Evolutionary conservation across 495 filamentous ascomycete species (phyloP), one percentile per base, ranked within the genome.

Genomic region (Neurospora sp.): DNA sequence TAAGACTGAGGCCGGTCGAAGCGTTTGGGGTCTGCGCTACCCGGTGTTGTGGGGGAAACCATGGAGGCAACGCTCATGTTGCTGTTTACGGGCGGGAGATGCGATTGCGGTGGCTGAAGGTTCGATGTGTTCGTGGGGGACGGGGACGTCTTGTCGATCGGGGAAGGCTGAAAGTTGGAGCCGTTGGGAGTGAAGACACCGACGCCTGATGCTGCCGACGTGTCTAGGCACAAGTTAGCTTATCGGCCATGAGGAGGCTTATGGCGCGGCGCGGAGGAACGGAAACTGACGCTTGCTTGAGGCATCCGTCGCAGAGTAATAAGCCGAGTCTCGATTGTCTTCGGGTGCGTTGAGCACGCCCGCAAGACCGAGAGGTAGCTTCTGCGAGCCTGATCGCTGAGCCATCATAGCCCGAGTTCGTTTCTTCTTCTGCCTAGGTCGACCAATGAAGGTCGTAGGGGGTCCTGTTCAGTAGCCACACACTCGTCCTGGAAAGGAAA

Each of bases 11-110:
- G 84, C 5, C 83, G 82, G 18, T 87, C 83, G 70, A 83, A 84
- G 62, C 84, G 82, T 27, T 77, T 76, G 8, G 74, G 76, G 27
- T 81, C 77, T 4, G 77, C 77, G 76, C 79, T 82, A 7, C 79
- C 81, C 6, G 84, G 83, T 3, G 80, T 81, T 12, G 85, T 88
- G 38, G 86, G 87, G 23, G 86, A 89, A 18, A 88, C 85, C 79
- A 89, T 88, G 3, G 86, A 85, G 18, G 86, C 84, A 39, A 88
- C 86, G 71, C 86, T 88, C 87, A 89, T 89, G 71, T 84, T 82
- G 69, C 82, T 79, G 27, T 82, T 80, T 23, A 83, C 76, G 9
- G 86, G 83, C 4, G 85, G 86, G 23, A 85, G 81, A 1, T 87
- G 75, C 4, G 87, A 78, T 20, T 82, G 85, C 2, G 84, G 83